These are phyloP conservation scores for Mycena polygramma DNA, from an alignment of 768 basidiomycete genomes.

Conservation along the genomic window DNA sequence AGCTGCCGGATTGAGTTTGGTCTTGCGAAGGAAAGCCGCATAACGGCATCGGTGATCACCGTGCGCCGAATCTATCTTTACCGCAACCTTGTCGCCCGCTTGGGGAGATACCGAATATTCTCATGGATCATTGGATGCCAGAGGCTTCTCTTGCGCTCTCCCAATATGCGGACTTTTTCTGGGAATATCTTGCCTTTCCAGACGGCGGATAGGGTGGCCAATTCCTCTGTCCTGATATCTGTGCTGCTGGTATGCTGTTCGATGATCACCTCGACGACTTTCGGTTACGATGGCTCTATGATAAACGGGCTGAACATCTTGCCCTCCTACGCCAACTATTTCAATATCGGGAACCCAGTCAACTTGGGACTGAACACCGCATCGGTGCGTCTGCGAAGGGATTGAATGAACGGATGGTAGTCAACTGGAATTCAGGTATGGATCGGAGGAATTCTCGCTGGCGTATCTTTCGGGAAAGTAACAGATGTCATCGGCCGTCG, in stretches of 20 bases:
- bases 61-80: too few species aligned
- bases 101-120: neutral
- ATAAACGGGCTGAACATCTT: conserved; percentile 39
- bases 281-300: conserved; percentile 38
- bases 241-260: conserved; percentile 30
- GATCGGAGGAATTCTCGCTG: conserved; percentile 43
- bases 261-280: conserved; percentile 36
- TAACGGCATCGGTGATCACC: neutral
- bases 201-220: conserved; percentile 27
- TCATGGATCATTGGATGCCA: conserved; percentile 5
- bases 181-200: conserved; percentile 35
- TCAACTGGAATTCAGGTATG: conserved; percentile 29
- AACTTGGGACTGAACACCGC: conserved; percentile 37
- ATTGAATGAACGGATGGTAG: too few species aligned
- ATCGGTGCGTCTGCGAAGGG: conserved; percentile 11
- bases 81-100: too few species aligned
- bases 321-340: conserved; percentile 31
- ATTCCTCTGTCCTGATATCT: conserved; percentile 28
- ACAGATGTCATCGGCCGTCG: conserved; percentile 41
- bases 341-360: conserved; percentile 25
- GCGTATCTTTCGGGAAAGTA: conserved; percentile 39
- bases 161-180: conserved; percentile 31
- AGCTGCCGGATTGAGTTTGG: conserved; percentile 12
- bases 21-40: neutral
- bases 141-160: conserved; percentile 11